These are phyloP conservation scores for Penicillium waksmanii DNA, from an alignment of 495 filamentous ascomycete genomes.

Conservation along the genomic window DNA sequence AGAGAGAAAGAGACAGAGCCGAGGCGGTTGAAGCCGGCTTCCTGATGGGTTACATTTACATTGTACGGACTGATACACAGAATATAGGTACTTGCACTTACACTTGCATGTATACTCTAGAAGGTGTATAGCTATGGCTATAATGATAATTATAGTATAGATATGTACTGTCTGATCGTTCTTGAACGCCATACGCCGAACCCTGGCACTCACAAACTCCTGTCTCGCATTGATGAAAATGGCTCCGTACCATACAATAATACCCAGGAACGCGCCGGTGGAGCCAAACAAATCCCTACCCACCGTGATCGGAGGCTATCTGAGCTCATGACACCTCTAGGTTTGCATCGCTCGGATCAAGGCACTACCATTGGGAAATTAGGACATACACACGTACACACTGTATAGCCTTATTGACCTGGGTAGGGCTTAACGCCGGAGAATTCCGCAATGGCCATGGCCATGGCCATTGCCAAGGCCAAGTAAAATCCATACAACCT, in stretches of 20 bases:
- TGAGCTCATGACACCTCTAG: conserved; percentile 14
- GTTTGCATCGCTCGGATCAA: neutral
- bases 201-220: neutral
- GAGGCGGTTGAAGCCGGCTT: conserved; percentile 40
- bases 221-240: conserved; percentile 3
- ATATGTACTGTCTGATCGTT: too few species aligned
- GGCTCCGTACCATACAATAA: neutral
- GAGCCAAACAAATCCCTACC: conserved; percentile 21
- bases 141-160: too few species aligned
- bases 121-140: too few species aligned
- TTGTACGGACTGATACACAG: neutral
- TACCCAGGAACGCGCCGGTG: conserved; percentile 29
- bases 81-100: neutral
- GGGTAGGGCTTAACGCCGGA: too few species aligned
- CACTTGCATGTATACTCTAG: neutral
- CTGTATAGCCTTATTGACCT: neutral
- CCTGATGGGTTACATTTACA: conserved; percentile 3
- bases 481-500: neutral
- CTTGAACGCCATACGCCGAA: too few species aligned
- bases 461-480: too few species aligned
- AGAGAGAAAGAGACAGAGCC: conserved; percentile 11
- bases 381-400: too few species aligned
- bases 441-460: too few species aligned
- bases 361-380: neutral
- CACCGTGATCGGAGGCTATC: conserved; percentile 31